phyloP scores from a whole-genome alignment of 1,284 basidiomycete genomes.

The Vanrija sp. region DNA sequence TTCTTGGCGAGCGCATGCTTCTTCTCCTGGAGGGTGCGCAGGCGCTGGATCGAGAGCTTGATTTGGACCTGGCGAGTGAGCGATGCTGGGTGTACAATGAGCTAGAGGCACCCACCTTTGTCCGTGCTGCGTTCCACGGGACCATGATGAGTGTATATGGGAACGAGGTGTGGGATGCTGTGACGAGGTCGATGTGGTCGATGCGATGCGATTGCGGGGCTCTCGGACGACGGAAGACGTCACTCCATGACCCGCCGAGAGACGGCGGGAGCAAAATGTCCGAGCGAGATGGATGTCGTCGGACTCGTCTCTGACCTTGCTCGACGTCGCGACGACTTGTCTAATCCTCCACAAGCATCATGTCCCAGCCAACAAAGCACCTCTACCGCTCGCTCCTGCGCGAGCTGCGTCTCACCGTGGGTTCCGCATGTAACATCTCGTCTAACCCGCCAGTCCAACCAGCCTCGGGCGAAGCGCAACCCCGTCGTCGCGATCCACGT shows the following conservation, averaged over 20 bases:
- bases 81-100: not conserved
- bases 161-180: not conserved
- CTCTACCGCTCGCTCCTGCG: slow-evolving; percentile 46
- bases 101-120: slow-evolving; percentile 19
- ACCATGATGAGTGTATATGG: slow-evolving; percentile 20
- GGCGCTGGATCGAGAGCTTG: slow-evolving; percentile 76
- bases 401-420: slow-evolving; percentile 43
- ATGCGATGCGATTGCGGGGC: not conserved
- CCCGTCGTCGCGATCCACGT: slow-evolving; percentile 55
- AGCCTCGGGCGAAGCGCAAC: slow-evolving; percentile 53
- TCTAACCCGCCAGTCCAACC: slow-evolving; percentile 45
- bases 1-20: slow-evolving; percentile 85
- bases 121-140: slow-evolving; percentile 38
- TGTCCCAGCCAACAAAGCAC: slow-evolving; percentile 20
- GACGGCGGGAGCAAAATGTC: slow-evolving; percentile 15
- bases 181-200: not conserved
- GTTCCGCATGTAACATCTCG: slow-evolving; percentile 18
- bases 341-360: not conserved
- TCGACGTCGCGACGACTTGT: not conserved
- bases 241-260: not conserved
- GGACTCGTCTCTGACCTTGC: not conserved
- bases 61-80: slow-evolving; percentile 36
- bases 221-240: not conserved
- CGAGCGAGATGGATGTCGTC: not conserved
- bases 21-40: slow-evolving; percentile 87